phyloP scores from a whole-genome alignment of 306 rosid species.

The Notholithocarpus densiflorus region DNA sequence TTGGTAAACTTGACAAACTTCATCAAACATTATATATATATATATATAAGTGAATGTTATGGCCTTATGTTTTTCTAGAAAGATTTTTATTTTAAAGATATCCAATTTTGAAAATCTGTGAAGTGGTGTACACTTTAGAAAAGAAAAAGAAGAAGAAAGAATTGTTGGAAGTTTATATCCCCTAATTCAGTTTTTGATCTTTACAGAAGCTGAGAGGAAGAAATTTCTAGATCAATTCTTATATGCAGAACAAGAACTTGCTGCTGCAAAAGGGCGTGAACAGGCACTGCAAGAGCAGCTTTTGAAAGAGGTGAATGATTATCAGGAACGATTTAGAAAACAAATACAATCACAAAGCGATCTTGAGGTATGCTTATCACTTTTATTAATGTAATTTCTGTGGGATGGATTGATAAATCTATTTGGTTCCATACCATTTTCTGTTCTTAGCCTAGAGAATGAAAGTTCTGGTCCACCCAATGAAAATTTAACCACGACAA shows the following conservation, averaged over 20 bases:
- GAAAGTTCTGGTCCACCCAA: not conserved
- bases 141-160: too few relatives aligned
- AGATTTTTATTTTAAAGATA: not conserved
- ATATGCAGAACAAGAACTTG: constrained; percentile 71
- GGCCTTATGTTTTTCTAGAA: not conserved
- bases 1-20: too few relatives aligned
- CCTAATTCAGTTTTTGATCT: constrained; percentile 17
- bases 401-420: not conserved
- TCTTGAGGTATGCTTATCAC: constrained; percentile 48
- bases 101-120: not conserved
- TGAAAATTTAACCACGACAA: not conserved
- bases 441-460: not conserved
- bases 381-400: not conserved
- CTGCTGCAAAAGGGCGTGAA: constrained; percentile 84
- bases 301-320: constrained; percentile 59
- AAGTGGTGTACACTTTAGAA: too few relatives aligned
- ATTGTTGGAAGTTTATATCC: not conserved
- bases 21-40: too few relatives aligned
- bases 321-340: constrained; percentile 61
- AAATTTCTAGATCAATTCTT: constrained; percentile 59
- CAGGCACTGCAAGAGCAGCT: constrained; percentile 72
- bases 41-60: not conserved
- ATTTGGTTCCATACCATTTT: constrained; percentile 9
- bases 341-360: constrained; percentile 54
- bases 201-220: constrained; percentile 70